A percentile compares a stretch with the other conserved stretches of the same genome.
Evolutionary conservation across 208 protist species (phyloP).

Genomic region (Crithidia acanthocephali): DNA sequence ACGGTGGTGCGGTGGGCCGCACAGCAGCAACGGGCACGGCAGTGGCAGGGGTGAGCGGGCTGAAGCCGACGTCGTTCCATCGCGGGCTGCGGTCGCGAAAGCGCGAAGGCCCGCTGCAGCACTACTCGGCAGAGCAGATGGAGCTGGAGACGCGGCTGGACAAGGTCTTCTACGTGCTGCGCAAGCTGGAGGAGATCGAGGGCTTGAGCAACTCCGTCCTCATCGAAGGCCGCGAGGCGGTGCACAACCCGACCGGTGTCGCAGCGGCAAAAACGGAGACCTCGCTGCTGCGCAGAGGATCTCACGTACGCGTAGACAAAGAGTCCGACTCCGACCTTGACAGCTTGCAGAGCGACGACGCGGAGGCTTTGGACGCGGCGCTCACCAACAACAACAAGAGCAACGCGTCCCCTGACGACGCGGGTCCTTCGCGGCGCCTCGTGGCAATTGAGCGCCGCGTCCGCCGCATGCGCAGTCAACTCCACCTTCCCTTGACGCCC

Average conservation of each 20-base stretch:
- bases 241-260: background rate
- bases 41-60: conserved; percentile 6
- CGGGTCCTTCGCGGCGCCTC: conserved; percentile 23
- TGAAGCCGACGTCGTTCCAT: conserved; percentile 49
- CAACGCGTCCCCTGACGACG: background rate
- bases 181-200: conserved; percentile 57
- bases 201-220: conserved; percentile 34
- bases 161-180: conserved; percentile 56
- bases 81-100: conserved; percentile 43
- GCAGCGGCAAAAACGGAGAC: background rate
- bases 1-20: background rate
- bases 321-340: background rate
- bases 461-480: conserved; percentile 40
- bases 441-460: conserved; percentile 33
- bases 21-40: background rate
- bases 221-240: conserved; percentile 14
- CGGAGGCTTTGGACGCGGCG: background rate
- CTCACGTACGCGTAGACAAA: background rate
- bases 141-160: conserved; percentile 48
- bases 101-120: conserved; percentile 40
- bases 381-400: too few species aligned
- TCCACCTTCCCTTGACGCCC: conserved; percentile 47
- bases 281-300: background rate
- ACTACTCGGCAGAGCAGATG: conserved; percentile 40
- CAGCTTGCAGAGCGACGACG: background rate